Conservation (phyloP, 2,329 filamentous ascomycete species). For the Mycosphaerella arachidis region DNA sequence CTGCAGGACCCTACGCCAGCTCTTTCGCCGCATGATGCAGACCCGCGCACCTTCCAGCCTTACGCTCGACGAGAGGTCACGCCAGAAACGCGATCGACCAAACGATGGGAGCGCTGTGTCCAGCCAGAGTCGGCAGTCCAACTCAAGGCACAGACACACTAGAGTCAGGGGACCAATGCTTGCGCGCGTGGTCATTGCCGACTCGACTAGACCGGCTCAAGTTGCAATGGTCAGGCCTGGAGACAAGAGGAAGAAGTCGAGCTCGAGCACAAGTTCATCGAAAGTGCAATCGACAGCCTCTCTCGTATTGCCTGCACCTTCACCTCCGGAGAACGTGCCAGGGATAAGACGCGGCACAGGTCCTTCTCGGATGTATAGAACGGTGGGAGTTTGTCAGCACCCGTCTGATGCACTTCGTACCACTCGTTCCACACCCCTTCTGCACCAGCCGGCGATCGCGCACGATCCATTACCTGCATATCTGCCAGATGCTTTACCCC, state of each 20-base stretch:
- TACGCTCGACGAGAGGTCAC: not conserved
- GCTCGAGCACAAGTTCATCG: not conserved
- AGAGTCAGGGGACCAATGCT: constrained; percentile 23
- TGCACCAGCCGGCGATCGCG: not conserved
- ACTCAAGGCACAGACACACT: constrained; percentile 9
- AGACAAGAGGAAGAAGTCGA: constrained; percentile 19
- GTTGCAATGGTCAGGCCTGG: constrained; percentile 28
- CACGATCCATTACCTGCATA: constrained; percentile 1
- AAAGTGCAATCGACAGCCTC: constrained; percentile 9
- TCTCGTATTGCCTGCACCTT: not conserved
- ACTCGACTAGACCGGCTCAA: constrained; percentile 26
- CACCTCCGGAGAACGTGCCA: not conserved
- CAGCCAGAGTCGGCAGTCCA: not conserved
- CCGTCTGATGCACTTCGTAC: constrained; percentile 6
- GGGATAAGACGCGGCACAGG: not conserved
- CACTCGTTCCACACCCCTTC: constrained; percentile 13
- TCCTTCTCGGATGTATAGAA: constrained; percentile 1
- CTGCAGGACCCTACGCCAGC: constrained; percentile 38
- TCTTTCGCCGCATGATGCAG: constrained; percentile 30
- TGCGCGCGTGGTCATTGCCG: constrained; percentile 28
- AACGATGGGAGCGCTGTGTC: not conserved
- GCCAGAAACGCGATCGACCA: not conserved
- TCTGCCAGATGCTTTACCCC: constrained; percentile 3
- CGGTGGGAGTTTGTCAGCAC: not conserved
- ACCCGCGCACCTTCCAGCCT: not conserved